Conservation (phyloP, 495 filamentous ascomycete species). For the Neohortaea acidophila region DNA sequence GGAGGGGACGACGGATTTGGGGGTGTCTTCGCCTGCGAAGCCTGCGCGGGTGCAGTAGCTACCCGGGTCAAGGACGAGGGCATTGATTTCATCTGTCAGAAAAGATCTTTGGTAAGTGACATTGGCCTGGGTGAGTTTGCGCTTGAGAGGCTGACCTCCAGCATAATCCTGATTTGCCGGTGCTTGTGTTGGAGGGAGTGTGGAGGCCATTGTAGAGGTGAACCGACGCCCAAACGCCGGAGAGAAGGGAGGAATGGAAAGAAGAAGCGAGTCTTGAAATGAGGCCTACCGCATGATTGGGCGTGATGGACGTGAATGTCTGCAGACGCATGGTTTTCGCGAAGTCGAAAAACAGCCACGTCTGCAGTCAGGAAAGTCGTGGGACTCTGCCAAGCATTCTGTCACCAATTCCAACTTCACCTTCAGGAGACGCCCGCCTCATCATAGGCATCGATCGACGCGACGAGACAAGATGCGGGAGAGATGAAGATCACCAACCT, state of each 20-base stretch:
- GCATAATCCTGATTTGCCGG: constrained; percentile 11
- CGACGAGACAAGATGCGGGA: too few species aligned
- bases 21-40: constrained; percentile 93
- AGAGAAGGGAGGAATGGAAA: neutral
- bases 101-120: constrained; percentile 1
- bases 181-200: constrained; percentile 7
- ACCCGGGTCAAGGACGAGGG: constrained; percentile 89
- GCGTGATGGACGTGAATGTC: too few species aligned
- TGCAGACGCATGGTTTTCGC: too few species aligned
- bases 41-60: constrained; percentile 82
- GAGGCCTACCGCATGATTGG: too few species aligned
- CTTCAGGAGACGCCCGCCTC: too few species aligned
- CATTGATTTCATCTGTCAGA: constrained; percentile 75
- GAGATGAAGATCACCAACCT: constrained; percentile 8
- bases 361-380: too few species aligned
- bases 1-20: constrained; percentile 81
- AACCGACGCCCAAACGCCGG: neutral
- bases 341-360: constrained; percentile 3
- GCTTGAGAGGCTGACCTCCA: constrained; percentile 1
- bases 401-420: too few species aligned
- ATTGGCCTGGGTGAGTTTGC: neutral
- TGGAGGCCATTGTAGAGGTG: constrained; percentile 3
- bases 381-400: too few species aligned
- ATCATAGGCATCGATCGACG: too few species aligned
- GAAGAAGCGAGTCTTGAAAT: neutral